phyloP scores from a whole-genome alignment of 306 rosid species.

The Cucurbita argyrosperma region DNA sequence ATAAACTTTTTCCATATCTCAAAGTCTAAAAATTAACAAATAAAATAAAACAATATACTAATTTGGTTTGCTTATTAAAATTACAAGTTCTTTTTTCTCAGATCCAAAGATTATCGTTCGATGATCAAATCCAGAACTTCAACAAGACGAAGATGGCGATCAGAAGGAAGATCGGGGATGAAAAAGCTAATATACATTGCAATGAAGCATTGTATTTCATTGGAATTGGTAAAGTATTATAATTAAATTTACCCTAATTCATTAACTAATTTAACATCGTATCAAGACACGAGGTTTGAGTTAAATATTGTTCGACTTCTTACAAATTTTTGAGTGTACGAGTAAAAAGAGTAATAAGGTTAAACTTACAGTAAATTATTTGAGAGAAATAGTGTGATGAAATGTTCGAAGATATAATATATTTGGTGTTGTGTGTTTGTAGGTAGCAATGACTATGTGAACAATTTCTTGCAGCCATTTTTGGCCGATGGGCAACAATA shows the following conservation, averaged over 20 bases:
- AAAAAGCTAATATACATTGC: constrained; percentile 35
- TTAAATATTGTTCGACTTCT: too few species aligned
- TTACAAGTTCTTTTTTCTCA: not conserved
- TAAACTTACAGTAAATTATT: too few species aligned
- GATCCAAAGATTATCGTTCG: constrained; percentile 66
- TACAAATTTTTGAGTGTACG: too few species aligned
- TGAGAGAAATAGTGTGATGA: too few species aligned
- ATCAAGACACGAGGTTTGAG: too few species aligned
- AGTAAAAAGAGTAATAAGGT: too few species aligned
- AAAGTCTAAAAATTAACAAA: too few species aligned
- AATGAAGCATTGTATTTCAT: constrained; percentile 56
- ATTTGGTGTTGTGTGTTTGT: not conserved
- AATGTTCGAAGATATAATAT: not conserved
- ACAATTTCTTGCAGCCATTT: constrained; percentile 82
- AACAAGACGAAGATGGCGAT: constrained; percentile 34
- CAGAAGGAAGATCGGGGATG: constrained; percentile 33
- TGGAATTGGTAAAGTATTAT: constrained; percentile 21
- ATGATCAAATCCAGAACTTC: constrained; percentile 57
- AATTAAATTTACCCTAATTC: too few species aligned
- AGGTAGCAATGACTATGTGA: constrained; percentile 88
- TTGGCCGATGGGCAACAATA: constrained; percentile 67
- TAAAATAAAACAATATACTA: too few species aligned
- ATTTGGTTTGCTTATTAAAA: too few species aligned
- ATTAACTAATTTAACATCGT: too few species aligned
- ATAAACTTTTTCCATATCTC: too few species aligned